These are phyloP conservation scores for Aphanomyces stellatus DNA, from an alignment of 352 stramenopile genomes.

Conservation along the genomic window DNA sequence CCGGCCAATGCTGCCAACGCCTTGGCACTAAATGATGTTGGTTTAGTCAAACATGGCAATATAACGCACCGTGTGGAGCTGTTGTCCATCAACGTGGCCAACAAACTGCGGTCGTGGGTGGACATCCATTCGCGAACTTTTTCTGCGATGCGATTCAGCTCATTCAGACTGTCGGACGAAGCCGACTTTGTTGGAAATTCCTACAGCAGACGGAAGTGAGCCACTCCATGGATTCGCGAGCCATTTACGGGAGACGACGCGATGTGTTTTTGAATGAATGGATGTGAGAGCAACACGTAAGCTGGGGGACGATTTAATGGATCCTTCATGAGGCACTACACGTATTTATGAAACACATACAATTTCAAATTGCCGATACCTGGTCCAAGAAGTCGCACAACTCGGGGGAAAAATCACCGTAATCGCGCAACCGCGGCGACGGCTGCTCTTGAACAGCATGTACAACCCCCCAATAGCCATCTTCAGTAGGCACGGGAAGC, in stretches of 20 bases:
- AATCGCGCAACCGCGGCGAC: slow-evolving; percentile 53
- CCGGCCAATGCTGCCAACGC: background rate
- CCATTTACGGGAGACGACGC: background rate
- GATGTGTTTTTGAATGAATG: slow-evolving; percentile 41
- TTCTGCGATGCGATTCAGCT: slow-evolving; percentile 3
- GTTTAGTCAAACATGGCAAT: background rate
- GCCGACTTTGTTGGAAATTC: background rate
- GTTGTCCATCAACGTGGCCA: slow-evolving; percentile 10
- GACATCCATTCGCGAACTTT: slow-evolving; percentile 12
- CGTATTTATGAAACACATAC: background rate
- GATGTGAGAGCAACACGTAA: slow-evolving; percentile 44
- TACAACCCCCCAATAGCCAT: slow-evolving; percentile 87
- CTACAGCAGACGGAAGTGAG: background rate
- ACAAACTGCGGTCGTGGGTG: slow-evolving; percentile 5
- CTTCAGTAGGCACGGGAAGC: slow-evolving; percentile 68
- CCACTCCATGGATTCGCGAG: background rate
- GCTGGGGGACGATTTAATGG: slow-evolving; percentile 49
- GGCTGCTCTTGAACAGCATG: slow-evolving; percentile 73
- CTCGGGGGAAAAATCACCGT: slow-evolving; percentile 51
- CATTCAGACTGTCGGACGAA: background rate
- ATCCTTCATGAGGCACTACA: slow-evolving; percentile 72
- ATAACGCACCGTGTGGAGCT: background rate
- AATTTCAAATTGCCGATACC: background rate
- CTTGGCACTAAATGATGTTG: background rate
- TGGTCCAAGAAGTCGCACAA: slow-evolving; percentile 67